A percentile compares a stretch with the other conserved stretches of the same genome.
These are phyloP conservation scores for Lagenidium giganteum DNA, from an alignment of 352 stramenopile genomes.

Conservation along the genomic window DNA sequence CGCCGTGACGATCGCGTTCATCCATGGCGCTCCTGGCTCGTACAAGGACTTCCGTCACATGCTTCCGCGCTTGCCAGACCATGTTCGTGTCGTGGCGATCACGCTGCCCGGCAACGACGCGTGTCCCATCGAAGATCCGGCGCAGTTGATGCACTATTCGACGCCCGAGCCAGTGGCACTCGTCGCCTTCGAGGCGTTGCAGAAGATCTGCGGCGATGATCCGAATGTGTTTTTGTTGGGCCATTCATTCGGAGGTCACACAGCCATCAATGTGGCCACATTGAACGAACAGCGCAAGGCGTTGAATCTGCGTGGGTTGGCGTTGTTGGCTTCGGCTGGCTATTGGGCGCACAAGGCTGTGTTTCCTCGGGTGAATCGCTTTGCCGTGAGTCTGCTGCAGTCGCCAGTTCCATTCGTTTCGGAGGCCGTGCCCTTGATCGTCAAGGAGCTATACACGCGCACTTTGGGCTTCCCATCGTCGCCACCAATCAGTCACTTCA, in stretches of 20 bases:
- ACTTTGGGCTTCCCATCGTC: constrained; percentile 14
- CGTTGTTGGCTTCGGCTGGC: constrained; percentile 24
- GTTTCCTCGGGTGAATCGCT: constrained; percentile 9
- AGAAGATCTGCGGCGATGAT: constrained; percentile 12
- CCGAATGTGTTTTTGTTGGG: constrained; percentile 20
- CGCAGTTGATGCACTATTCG: too few species aligned
- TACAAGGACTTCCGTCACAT: constrained; percentile 53
- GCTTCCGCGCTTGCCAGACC: constrained; percentile 26
- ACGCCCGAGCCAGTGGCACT: too few species aligned
- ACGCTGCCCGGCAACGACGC: constrained; percentile 23
- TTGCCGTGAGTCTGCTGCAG: constrained; percentile 11
- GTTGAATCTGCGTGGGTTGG: constrained; percentile 13
- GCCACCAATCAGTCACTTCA: constrained; percentile 8
- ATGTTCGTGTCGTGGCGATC: constrained; percentile 20
- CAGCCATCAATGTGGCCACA: constrained; percentile 19
- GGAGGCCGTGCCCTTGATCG: constrained; percentile 1
- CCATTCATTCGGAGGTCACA: constrained; percentile 27
- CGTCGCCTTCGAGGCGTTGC: constrained; percentile 19
- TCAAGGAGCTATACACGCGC: constrained; percentile 15
- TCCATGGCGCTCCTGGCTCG: constrained; percentile 52
- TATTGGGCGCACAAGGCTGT: constrained; percentile 30
- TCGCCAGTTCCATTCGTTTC: constrained; percentile 12
- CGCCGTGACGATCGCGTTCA: constrained; percentile 29
- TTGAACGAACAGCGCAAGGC: constrained; percentile 8
- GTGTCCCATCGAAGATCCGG: not conserved